Evolutionary conservation across 2,329 filamentous ascomycete genomes (phyloP).

Genomic region (Fusarium continuum): DNA sequence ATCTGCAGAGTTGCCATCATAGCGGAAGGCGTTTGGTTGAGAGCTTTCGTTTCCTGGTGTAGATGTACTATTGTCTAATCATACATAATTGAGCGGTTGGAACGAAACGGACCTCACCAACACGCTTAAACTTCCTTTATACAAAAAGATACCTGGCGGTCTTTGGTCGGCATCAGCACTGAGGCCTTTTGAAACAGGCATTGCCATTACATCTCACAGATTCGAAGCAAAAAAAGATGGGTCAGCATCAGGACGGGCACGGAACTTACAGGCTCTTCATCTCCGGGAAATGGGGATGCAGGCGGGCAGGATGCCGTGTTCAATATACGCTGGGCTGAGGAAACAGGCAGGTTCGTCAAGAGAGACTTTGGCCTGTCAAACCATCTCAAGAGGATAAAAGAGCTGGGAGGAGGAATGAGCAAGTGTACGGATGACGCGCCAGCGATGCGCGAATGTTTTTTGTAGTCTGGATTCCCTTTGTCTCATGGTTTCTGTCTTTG

Average conservation of each 20-base stretch:
- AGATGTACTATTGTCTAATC: conserved; percentile 63
- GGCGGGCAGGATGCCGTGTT: conserved; percentile 27
- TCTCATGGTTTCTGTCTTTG: conserved; percentile 41
- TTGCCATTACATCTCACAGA: conserved; percentile 46
- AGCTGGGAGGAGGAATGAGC: conserved; percentile 17
- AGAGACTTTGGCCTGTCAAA: conserved; percentile 7
- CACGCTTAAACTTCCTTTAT: conserved; percentile 36
- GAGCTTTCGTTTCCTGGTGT: conserved; percentile 58
- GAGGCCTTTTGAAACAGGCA: conserved; percentile 42
- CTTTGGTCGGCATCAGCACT: conserved; percentile 25
- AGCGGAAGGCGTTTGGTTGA: conserved; percentile 66
- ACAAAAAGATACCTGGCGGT: conserved; percentile 37
- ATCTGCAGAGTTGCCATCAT: conserved; percentile 56
- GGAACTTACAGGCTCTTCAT: conserved; percentile 37
- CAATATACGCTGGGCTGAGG: conserved; percentile 23
- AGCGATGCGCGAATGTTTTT: conserved; percentile 27
- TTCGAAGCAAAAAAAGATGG: conserved; percentile 47
- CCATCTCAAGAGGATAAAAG: conserved; percentile 16
- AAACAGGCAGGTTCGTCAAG: conserved; percentile 4
- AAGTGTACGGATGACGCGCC: conserved; percentile 36
- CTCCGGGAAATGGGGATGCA: conserved; percentile 23
- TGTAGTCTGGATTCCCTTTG: conserved; percentile 45
- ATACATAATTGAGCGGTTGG: conserved; percentile 54
- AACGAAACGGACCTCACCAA: conserved; percentile 36
- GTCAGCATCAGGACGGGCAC: conserved; percentile 39